Evolutionary conservation across 768 basidiomycete species (phyloP).

Genomic region (Gautieria morchelliformis): DNA sequence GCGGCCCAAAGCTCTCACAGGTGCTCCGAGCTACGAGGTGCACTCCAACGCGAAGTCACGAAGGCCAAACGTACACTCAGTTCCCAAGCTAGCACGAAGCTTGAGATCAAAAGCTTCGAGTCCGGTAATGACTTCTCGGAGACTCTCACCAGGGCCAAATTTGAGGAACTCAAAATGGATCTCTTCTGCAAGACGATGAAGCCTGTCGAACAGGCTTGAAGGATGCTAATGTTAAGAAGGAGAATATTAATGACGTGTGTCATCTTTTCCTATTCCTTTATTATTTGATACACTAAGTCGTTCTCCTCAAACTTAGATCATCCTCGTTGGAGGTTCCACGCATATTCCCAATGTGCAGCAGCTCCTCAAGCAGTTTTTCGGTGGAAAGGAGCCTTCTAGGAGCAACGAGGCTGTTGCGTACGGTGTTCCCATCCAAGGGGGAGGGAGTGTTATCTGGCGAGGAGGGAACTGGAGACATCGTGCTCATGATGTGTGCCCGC

Average conservation of each 20-base stretch:
- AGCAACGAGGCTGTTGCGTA: slow-evolving; percentile 99
- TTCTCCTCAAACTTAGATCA: slow-evolving; percentile 35
- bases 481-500: slow-evolving; percentile 95
- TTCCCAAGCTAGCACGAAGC: slow-evolving; percentile 78
- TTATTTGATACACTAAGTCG: background rate
- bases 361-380: slow-evolving; percentile 96
- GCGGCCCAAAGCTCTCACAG: too few species aligned
- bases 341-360: slow-evolving; percentile 99
- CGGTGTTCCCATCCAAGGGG: slow-evolving; percentile 97
- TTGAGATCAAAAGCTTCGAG: slow-evolving; percentile 96
- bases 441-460: slow-evolving; percentile 96
- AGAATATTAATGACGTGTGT: slow-evolving; percentile 86
- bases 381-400: slow-evolving; percentile 91
- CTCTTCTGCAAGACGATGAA: slow-evolving; percentile 99
- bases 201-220: slow-evolving; percentile 98
- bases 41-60: too few species aligned
- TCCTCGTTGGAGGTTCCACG: slow-evolving; percentile 94
- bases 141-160: slow-evolving; percentile 95
- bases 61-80: slow-evolving; percentile 79
- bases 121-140: slow-evolving; percentile 96
- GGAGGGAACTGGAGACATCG: slow-evolving; percentile 79
- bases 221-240: slow-evolving; percentile 98
- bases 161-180: slow-evolving; percentile 98
- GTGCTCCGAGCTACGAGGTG: too few species aligned
- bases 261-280: slow-evolving; percentile 11